Base-by-base conservation (phyloP, 768 basidiomycete species). In the Leccinum truebloodii region DNA sequence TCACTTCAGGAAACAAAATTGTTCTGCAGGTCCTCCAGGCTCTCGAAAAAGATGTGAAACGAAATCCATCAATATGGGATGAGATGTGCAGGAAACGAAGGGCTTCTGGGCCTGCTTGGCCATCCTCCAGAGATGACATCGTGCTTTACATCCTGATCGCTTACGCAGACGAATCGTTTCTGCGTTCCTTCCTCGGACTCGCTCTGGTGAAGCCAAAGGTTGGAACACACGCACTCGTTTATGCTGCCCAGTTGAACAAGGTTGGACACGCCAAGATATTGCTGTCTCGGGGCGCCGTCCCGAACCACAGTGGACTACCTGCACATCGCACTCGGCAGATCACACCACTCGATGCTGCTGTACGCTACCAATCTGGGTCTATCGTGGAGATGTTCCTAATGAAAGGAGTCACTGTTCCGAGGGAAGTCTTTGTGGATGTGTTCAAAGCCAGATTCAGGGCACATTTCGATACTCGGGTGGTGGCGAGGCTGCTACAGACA, bases 51-150 rank as follows among this genome's bases (percentile, higher is more conserved):
- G 54, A 60, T 16, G 53, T 39, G 6, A 51, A 41, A 14, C 41
- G 24, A 3, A 7, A 61, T 32, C 41, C 56, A 14, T 26, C 4
- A 6, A 57, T 22, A 12, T 66, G 65, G 63, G 34, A 62, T 8
- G 32, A 9, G 4, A 8, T 65, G 22, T 28, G 39, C 22, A 7
- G 9, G 14, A n/a, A 52, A 34, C 3, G 2, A 16, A 34, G 1
- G 9, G 6, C 52, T 5, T 20, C 30, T 18, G 34, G 34, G 9
- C 32, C 34, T 14, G 6, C 22, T 35, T 54, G 52, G 52, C 52
- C 52, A 32, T 35, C 34, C 22, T 37, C 34, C n/a, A 16, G 18
- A 37, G 41, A 63, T 4, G 63, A 63, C 28, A 30, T 58, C 6
- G 22, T 28, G 9, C 8, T 62, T 16, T 59, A 49, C 18, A 58